Evolutionary conservation across 2,329 filamentous ascomycete genomes (phyloP).

Genomic region (Ustulina deusta): DNA sequence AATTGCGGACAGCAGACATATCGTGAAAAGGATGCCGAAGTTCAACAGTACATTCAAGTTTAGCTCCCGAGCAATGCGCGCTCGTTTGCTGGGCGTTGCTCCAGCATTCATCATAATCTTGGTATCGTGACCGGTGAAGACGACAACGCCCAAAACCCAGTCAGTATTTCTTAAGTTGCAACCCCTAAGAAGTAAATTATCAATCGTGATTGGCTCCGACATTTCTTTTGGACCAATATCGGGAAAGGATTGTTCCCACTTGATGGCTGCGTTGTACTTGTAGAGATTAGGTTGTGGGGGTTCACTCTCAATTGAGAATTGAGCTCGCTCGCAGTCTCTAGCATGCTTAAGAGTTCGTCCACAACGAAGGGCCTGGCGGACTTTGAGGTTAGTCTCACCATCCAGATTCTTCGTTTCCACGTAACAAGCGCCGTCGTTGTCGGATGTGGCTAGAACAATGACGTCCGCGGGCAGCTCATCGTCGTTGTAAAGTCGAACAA

Average conservation of each 20-base stretch:
- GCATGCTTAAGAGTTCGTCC: conserved; percentile 87
- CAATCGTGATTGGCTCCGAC: conserved; percentile 93
- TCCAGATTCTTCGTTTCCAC: conserved; percentile 99
- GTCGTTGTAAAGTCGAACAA: conserved; percentile 94
- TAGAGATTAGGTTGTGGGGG: conserved; percentile 93
- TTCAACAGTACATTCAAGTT: conserved; percentile 99
- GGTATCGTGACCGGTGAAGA: conserved; percentile 95
- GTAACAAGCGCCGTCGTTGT: conserved; percentile 93
- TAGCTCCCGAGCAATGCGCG: conserved; percentile 89
- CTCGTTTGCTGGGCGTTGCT: conserved; percentile 92
- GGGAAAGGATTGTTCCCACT: conserved; percentile 81
- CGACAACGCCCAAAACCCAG: conserved; percentile 91
- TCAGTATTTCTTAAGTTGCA: conserved; percentile 96
- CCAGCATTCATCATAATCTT: conserved; percentile 99
- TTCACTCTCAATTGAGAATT: conserved; percentile 92
- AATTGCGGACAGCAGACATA: conserved; percentile 89
- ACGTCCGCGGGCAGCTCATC: conserved; percentile 96
- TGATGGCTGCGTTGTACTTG: conserved; percentile 89
- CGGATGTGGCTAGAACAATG: conserved; percentile 91
- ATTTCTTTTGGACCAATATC: conserved; percentile 77
- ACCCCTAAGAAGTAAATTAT: conserved; percentile 93
- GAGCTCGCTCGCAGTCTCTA: conserved; percentile 87
- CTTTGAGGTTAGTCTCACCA: conserved; percentile 97
- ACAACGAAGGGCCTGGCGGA: conserved; percentile 89
- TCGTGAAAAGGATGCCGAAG: conserved; percentile 86